Conservation (phyloP, 2,329 filamentous ascomycete species). For the Penicillium digitatum region DNA sequence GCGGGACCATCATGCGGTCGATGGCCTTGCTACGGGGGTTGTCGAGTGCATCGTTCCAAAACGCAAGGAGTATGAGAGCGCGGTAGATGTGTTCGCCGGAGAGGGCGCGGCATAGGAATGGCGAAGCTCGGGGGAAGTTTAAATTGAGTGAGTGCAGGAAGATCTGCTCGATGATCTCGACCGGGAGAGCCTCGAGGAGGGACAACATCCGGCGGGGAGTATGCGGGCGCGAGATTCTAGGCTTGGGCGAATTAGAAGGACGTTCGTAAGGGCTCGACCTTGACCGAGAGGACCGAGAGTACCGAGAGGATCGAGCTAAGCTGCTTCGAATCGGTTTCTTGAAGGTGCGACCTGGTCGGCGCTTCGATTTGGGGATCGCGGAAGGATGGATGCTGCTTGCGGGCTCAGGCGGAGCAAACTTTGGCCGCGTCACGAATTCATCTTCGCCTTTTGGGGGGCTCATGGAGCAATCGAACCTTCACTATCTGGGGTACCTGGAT, state of each 20-base stretch:
- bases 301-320: not conserved
- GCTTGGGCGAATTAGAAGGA: slow-evolving; percentile 4
- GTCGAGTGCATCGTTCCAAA: slow-evolving; percentile 32
- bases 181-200: slow-evolving; percentile 46
- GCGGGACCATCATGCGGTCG: slow-evolving; percentile 32
- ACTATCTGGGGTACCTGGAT: not conserved
- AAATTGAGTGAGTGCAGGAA: slow-evolving; percentile 49
- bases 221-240: not conserved
- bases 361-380: slow-evolving; percentile 1
- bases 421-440: not conserved
- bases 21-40: slow-evolving; percentile 18
- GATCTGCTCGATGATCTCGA: slow-evolving; percentile 52
- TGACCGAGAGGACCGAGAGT: slow-evolving; percentile 7
- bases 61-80: slow-evolving; percentile 40
- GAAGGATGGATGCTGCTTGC: not conserved
- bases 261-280: slow-evolving; percentile 4
- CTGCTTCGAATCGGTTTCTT: slow-evolving; percentile 7
- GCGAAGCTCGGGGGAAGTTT: slow-evolving; percentile 44
- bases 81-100: slow-evolving; percentile 42
- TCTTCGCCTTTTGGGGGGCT: not conserved
- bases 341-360: slow-evolving; percentile 10
- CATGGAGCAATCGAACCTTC: not conserved
- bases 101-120: slow-evolving; percentile 37
- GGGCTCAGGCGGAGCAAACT: not conserved
- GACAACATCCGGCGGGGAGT: slow-evolving; percentile 21